These are phyloP conservation scores for Ziziphus jujuba DNA, from an alignment of 306 rosid species.

Conservation along the genomic window DNA sequence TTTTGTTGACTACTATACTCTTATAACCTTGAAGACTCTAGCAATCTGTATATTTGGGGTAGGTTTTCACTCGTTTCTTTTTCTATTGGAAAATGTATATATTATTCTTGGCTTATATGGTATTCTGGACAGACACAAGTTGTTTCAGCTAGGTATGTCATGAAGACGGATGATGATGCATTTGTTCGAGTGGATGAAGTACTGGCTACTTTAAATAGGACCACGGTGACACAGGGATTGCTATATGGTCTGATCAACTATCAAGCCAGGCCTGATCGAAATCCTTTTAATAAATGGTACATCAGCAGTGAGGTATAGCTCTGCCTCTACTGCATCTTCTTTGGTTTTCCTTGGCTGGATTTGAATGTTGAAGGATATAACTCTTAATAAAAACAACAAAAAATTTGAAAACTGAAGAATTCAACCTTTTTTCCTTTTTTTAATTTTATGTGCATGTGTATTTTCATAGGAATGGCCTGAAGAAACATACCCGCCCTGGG, in stretches of 20 bases:
- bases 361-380: not conserved
- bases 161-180: slow-evolving; percentile 79
- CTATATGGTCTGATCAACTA: slow-evolving; percentile 65
- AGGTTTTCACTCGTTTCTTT: slow-evolving; percentile 25
- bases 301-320: slow-evolving; percentile 54
- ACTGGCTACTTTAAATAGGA: slow-evolving; percentile 44
- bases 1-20: slow-evolving; percentile 67
- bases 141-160: slow-evolving; percentile 67
- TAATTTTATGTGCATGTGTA: not conserved
- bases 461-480: slow-evolving; percentile 53
- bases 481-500: slow-evolving; percentile 62
- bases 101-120: slow-evolving; percentile 22
- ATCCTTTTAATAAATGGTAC: slow-evolving; percentile 65
- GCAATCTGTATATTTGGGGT: slow-evolving; percentile 72
- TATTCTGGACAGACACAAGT: slow-evolving; percentile 56
- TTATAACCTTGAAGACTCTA: slow-evolving; percentile 67
- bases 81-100: slow-evolving; percentile 17
- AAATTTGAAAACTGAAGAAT: too few species aligned
- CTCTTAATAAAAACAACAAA: not conserved
- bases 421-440: too few species aligned
- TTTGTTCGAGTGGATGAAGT: slow-evolving; percentile 68
- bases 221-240: slow-evolving; percentile 38
- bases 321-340: not conserved
- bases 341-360: not conserved
- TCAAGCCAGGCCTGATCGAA: slow-evolving; percentile 61